These are phyloP conservation scores for Biscogniauxia marginata DNA, from an alignment of 2,329 filamentous ascomycete genomes.

Conservation along the genomic window DNA sequence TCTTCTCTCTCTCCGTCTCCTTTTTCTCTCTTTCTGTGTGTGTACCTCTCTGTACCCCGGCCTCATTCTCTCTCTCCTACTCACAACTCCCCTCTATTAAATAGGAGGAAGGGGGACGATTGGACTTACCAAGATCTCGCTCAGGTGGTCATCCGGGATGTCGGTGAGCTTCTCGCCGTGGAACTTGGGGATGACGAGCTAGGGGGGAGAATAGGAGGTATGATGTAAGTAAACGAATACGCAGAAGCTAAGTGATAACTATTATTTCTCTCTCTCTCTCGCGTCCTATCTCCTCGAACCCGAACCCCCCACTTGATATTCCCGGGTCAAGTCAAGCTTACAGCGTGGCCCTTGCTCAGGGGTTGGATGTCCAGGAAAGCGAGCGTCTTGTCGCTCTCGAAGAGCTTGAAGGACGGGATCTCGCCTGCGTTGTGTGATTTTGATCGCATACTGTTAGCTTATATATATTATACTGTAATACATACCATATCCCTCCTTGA, in stretches of 20 bases:
- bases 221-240: not conserved
- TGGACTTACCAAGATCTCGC: constrained; percentile 72
- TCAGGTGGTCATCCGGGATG: constrained; percentile 84
- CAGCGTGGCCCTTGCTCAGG: constrained; percentile 82
- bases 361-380: constrained; percentile 97
- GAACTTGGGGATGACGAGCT: constrained; percentile 96
- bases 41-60: too few relatives aligned
- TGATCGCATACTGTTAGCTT: too few relatives aligned
- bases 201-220: not conserved
- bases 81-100: not conserved
- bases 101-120: not conserved
- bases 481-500: too few relatives aligned
- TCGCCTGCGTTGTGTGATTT: constrained; percentile 61
- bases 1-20: not conserved
- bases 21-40: not conserved
- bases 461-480: too few relatives aligned
- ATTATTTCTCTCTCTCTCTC: not conserved
- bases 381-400: constrained; percentile 88
- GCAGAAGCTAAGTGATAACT: too few relatives aligned
- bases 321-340: constrained; percentile 44
- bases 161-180: constrained; percentile 91
- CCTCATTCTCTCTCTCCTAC: too few relatives aligned
- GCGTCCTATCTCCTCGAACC: too few relatives aligned
- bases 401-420: constrained; percentile 95
- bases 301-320: not conserved